phyloP scores from a whole-genome alignment of 495 filamentous ascomycete genomes.

The Aspergillus conjunctus region DNA sequence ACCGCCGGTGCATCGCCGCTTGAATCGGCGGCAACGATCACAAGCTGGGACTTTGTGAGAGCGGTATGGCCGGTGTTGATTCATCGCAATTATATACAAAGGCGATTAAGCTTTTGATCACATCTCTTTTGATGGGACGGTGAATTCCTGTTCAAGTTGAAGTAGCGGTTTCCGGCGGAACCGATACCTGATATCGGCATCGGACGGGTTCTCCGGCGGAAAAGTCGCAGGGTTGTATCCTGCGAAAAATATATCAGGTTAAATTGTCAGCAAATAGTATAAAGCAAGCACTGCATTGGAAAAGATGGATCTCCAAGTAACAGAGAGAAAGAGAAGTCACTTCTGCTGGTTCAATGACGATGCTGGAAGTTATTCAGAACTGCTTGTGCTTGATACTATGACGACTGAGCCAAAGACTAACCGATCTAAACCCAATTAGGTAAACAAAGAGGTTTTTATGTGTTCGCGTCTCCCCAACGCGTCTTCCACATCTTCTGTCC shows the following conservation, averaged over 20 bases:
- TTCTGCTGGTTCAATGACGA: too few species aligned
- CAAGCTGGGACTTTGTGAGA: slow-evolving; percentile 39
- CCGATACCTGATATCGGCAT: neutral
- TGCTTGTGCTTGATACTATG: neutral
- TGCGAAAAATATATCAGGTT: neutral
- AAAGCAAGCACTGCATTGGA: too few species aligned
- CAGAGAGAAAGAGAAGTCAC: too few species aligned
- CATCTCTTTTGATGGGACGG: neutral
- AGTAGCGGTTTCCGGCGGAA: neutral
- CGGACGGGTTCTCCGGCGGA: slow-evolving; percentile 15
- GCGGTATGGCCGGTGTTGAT: slow-evolving; percentile 30
- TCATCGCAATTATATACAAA: neutral
- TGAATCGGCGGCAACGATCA: slow-evolving; percentile 33
- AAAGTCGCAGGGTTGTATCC: neutral
- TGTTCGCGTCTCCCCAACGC: slow-evolving; percentile 15
- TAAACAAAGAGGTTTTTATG: slow-evolving; percentile 16
- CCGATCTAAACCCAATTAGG: slow-evolving; percentile 17
- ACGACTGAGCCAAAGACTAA: neutral
- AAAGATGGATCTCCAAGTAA: too few species aligned
- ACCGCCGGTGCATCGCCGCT: slow-evolving; percentile 31
- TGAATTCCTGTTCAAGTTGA: neutral
- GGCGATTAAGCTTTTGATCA: neutral
- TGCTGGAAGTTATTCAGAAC: neutral
- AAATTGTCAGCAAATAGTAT: neutral
- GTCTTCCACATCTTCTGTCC: neutral